These are phyloP conservation scores for Pleurotus tuoliensis DNA, from an alignment of 768 basidiomycete genomes.

Conservation along the genomic window DNA sequence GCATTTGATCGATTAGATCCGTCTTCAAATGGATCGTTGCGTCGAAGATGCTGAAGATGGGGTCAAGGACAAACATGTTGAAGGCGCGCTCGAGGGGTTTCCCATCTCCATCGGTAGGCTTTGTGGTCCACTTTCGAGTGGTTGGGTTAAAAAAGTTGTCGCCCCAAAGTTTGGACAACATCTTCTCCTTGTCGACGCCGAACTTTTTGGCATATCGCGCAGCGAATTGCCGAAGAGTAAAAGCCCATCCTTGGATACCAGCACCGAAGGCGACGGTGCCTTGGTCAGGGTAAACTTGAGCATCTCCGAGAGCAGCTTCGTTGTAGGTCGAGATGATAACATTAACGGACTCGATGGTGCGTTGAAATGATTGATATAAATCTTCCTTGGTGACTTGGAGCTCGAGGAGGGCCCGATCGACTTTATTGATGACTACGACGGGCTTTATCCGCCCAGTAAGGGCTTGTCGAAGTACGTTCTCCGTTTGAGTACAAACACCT, in stretches of 20 bases:
- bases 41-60: conserved; percentile 98
- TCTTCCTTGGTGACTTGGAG: conserved; percentile 96
- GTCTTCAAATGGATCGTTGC: conserved; percentile 99
- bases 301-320: conserved; percentile 91
- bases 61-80: conserved; percentile 97
- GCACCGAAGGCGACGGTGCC: conserved; percentile 99
- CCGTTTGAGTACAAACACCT: conserved; percentile 99
- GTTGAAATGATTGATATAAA: conserved; percentile 95
- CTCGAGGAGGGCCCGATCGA: conserved; percentile 98
- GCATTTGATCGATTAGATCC: conserved; percentile 75
- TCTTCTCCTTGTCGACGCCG: conserved; percentile 97
- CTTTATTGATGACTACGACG: conserved; percentile 99
- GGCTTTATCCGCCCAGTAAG: conserved; percentile 99
- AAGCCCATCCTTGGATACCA: conserved; percentile 99
- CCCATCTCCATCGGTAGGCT: conserved; percentile 68
- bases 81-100: conserved; percentile 95
- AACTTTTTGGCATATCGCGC: conserved; percentile 95
- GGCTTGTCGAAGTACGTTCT: conserved; percentile 97
- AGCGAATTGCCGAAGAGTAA: conserved; percentile 98
- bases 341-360: conserved; percentile 97
- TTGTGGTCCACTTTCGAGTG: conserved; percentile 95
- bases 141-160: conserved; percentile 99
- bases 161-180: conserved; percentile 97
- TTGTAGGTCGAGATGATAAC: conserved; percentile 98
- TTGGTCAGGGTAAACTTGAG: conserved; percentile 97